A percentile compares a stretch with the other conserved stretches of the same genome.
Evolutionary conservation across 2,329 filamentous ascomycete genomes (phyloP).

Genomic region (Helicocarpus griseus): DNA sequence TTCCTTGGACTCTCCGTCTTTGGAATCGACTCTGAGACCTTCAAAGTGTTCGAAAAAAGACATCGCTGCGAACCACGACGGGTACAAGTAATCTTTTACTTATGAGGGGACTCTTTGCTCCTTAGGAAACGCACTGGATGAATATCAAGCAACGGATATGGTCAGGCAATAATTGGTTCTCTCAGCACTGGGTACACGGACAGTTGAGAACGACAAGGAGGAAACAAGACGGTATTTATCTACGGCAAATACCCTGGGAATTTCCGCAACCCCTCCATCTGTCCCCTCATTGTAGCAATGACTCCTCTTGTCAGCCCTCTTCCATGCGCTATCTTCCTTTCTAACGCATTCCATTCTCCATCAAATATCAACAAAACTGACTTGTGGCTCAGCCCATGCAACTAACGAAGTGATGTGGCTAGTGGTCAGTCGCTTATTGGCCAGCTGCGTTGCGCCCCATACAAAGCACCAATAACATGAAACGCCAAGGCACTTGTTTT

Average conservation of each 20-base stretch:
- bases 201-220: neutral
- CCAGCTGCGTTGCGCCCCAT: neutral
- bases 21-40: constrained; percentile 37
- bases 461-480: neutral
- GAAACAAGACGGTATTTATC: neutral
- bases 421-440: neutral
- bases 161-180: neutral
- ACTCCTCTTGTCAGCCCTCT: neutral
- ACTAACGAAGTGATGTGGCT: neutral
- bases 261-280: neutral
- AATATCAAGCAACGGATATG: neutral
- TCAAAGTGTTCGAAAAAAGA: constrained; percentile 42
- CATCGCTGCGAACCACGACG: constrained; percentile 20
- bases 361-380: neutral
- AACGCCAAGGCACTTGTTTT: neutral
- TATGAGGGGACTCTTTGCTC: neutral
- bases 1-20: constrained; percentile 25
- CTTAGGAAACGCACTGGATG: neutral
- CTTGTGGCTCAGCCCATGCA: neutral
- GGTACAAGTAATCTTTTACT: neutral
- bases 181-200: neutral
- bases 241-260: neutral
- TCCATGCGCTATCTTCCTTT: neutral
- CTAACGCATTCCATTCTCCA: neutral
- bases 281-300: neutral